Evolutionary conservation across 148 eudicot genomes (phyloP).

Genomic region (Amaranthus cruentus): DNA sequence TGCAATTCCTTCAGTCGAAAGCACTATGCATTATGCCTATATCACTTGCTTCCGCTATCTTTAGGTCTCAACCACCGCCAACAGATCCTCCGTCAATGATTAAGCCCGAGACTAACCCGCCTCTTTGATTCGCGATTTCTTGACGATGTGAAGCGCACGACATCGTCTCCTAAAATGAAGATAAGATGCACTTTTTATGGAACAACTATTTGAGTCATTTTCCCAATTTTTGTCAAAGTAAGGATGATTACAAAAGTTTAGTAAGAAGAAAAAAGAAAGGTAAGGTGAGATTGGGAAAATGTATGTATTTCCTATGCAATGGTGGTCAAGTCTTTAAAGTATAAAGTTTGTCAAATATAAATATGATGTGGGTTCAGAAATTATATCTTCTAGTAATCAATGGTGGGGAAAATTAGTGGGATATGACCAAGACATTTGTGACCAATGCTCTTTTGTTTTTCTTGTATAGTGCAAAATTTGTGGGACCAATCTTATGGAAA

Average conservation of each 20-base stretch:
- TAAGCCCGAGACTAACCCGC: conserved; percentile 35
- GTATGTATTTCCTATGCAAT: conserved; percentile 20
- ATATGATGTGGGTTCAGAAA: conserved; percentile 25
- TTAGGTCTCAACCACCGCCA: conserved; percentile 41
- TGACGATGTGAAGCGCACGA: too few species aligned
- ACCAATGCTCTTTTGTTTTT: conserved; percentile 25
- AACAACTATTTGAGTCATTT: conserved; percentile 5
- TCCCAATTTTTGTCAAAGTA: conserved; percentile 14
- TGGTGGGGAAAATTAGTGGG: conserved; percentile 36
- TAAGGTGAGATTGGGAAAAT: conserved; percentile 14
- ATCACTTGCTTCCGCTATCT: conserved; percentile 43
- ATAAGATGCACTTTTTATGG: background rate
- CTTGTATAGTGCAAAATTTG: conserved; percentile 21
- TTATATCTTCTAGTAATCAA: conserved; percentile 20
- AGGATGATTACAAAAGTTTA: conserved; percentile 15
- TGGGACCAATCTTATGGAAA: conserved; percentile 27
- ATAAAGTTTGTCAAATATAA: conserved; percentile 34
- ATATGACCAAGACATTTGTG: conserved; percentile 27
- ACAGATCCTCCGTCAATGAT: conserved; percentile 27
- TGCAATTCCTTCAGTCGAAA: conserved; percentile 52
- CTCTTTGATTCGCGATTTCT: conserved; percentile 18
- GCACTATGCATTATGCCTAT: conserved; percentile 51
- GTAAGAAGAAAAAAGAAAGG: conserved; percentile 4
- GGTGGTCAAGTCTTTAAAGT: conserved; percentile 33
- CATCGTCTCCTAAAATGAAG: background rate